Conservation (phyloP, 306 rosid genomes). For the Medicago ruthenica region DNA sequence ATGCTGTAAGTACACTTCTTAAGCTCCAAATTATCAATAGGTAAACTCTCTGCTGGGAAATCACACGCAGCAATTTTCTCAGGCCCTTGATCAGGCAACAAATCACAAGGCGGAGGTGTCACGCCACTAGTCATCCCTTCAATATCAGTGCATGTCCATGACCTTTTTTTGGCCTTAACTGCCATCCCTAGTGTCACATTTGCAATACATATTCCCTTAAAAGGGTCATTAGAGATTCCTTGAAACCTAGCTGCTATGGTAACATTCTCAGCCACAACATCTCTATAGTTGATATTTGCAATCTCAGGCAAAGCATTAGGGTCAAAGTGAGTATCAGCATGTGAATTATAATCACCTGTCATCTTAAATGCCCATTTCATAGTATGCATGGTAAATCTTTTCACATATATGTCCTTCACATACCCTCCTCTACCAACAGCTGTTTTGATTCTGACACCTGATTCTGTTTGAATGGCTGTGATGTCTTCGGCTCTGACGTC, state of each 20-base stretch:
- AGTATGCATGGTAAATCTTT: constrained; percentile 67
- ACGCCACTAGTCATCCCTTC: constrained; percentile 76
- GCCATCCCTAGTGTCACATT: constrained; percentile 78
- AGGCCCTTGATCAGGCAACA: constrained; percentile 64
- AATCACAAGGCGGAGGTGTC: constrained; percentile 70
- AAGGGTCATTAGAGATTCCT: constrained; percentile 74
- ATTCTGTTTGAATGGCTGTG: constrained; percentile 66
- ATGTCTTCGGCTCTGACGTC: constrained; percentile 82
- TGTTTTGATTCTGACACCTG: constrained; percentile 81
- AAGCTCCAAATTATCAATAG: constrained; percentile 67
- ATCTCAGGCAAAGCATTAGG: constrained; percentile 80
- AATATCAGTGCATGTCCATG: constrained; percentile 77
- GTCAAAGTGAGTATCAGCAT: constrained; percentile 71
- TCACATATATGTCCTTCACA: constrained; percentile 79
- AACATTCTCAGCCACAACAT: constrained; percentile 77
- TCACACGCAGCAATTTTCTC: constrained; percentile 60
- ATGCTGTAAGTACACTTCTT: constrained; percentile 59
- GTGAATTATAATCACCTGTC: constrained; percentile 82
- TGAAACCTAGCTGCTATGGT: constrained; percentile 77
- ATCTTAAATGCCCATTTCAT: constrained; percentile 93
- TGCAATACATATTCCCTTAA: constrained; percentile 81
- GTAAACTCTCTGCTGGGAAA: constrained; percentile 63
- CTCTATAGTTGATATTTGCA: constrained; percentile 63
- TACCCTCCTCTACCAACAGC: constrained; percentile 84
- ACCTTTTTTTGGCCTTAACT: constrained; percentile 76